A percentile compares a stretch with the other conserved stretches of the same genome.
Evolutionary conservation across 441 rosid species (phyloP).

Genomic region (Jatropha multifida): DNA sequence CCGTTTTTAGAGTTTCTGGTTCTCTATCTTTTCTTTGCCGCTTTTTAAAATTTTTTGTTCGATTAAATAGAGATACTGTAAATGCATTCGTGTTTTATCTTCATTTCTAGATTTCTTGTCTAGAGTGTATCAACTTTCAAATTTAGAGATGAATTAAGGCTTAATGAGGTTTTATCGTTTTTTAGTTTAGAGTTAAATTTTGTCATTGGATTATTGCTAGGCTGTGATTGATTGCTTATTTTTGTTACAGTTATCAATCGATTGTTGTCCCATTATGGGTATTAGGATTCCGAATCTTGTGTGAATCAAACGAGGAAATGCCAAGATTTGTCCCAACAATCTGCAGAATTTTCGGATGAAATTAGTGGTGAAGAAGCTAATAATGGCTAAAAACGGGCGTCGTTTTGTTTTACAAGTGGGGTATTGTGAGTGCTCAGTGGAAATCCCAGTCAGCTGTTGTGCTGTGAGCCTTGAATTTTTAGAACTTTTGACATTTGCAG

Average conservation of each 20-base stretch:
- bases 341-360: background rate
- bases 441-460: too few species aligned
- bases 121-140: background rate
- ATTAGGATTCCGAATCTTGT: constrained; percentile 21
- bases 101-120: background rate
- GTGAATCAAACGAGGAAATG: background rate
- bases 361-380: constrained; percentile 11
- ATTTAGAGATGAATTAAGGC: background rate
- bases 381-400: background rate
- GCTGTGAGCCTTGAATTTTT: too few species aligned
- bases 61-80: background rate
- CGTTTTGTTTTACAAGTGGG: too few species aligned
- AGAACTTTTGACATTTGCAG: too few species aligned
- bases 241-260: background rate
- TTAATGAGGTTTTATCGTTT: background rate
- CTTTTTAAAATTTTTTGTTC: background rate
- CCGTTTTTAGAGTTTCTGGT: background rate
- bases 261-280: background rate
- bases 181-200: too few species aligned
- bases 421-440: too few species aligned
- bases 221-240: background rate
- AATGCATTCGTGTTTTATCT: background rate
- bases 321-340: constrained; percentile 13
- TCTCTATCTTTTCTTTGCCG: background rate
- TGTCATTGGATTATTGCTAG: background rate